Conservation (phyloP, 1,139 yeast genomes). For the Pichia sp. region DNA sequence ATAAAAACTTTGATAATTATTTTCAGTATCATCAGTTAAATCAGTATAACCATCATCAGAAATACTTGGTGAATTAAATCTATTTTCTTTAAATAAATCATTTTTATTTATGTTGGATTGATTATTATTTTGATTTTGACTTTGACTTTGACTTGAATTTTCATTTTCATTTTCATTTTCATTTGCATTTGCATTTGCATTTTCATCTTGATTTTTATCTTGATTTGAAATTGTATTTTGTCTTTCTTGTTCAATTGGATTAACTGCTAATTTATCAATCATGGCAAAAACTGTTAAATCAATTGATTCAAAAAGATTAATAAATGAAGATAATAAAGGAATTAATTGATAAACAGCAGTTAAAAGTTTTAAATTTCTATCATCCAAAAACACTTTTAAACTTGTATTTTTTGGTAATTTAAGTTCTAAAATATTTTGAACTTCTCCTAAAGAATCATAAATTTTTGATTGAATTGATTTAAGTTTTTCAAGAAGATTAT, state of each 20-base stretch:
- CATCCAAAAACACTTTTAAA: constrained; percentile 31
- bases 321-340: constrained; percentile 42
- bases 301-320: constrained; percentile 52
- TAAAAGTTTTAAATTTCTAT: constrained; percentile 48
- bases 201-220: too few species aligned
- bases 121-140: too few species aligned
- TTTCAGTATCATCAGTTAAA: constrained; percentile 12
- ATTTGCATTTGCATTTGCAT: neutral
- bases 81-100: neutral
- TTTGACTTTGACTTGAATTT: neutral
- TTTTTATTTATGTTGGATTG: neutral
- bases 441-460: constrained; percentile 35
- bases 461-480: constrained; percentile 36
- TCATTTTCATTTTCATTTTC: neutral
- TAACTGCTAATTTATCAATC: constrained; percentile 24
- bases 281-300: constrained; percentile 51
- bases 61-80: neutral
- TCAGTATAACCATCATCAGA: constrained; percentile 9
- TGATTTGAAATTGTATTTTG: constrained; percentile 16
- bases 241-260: constrained; percentile 9
- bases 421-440: constrained; percentile 37
- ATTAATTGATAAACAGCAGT: constrained; percentile 49
- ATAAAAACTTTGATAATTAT: constrained; percentile 25
- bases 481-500: constrained; percentile 39
- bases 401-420: constrained; percentile 30